A percentile compares a stretch with the other conserved stretches of the same genome.
Evolutionary conservation across 495 filamentous ascomycete genomes (phyloP).

Genomic region (Pyronema omphalodes): DNA sequence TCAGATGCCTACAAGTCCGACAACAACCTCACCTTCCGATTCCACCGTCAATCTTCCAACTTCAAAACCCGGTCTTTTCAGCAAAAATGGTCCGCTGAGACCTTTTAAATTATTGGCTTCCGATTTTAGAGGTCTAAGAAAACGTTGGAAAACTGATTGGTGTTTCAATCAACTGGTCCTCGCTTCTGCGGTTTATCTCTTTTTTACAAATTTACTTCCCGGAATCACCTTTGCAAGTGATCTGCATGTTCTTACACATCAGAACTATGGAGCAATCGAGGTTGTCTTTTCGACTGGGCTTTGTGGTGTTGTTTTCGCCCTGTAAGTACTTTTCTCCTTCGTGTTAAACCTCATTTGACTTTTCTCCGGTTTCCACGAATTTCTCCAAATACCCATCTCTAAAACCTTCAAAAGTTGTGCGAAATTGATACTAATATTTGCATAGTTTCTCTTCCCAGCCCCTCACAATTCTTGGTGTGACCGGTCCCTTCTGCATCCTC

Average conservation of each 20-base stretch:
- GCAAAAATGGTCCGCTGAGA: conserved; percentile 23
- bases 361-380: not conserved
- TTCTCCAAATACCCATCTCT: not conserved
- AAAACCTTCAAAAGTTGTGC: not conserved
- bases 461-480: conserved; percentile 54
- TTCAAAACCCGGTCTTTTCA: not conserved
- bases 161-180: conserved; percentile 53
- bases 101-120: conserved; percentile 46
- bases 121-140: conserved; percentile 35
- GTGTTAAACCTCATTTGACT: not conserved
- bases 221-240: conserved; percentile 59
- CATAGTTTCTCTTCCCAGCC: conserved; percentile 46
- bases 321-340: conserved; percentile 29
- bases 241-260: conserved; percentile 45
- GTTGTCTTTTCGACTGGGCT: conserved; percentile 55
- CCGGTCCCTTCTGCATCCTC: conserved; percentile 54
- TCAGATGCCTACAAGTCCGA: too few species aligned
- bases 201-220: conserved; percentile 56
- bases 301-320: conserved; percentile 45
- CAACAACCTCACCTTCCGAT: too few species aligned
- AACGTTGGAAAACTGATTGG: conserved; percentile 47
- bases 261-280: conserved; percentile 52
- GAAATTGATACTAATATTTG: conserved; percentile 9
- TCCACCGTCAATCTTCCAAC: not conserved
- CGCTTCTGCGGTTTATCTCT: conserved; percentile 54